phyloP scores from a whole-genome alignment of 1,284 basidiomycete genomes.

The Cryptococcus deneoformans region DNA sequence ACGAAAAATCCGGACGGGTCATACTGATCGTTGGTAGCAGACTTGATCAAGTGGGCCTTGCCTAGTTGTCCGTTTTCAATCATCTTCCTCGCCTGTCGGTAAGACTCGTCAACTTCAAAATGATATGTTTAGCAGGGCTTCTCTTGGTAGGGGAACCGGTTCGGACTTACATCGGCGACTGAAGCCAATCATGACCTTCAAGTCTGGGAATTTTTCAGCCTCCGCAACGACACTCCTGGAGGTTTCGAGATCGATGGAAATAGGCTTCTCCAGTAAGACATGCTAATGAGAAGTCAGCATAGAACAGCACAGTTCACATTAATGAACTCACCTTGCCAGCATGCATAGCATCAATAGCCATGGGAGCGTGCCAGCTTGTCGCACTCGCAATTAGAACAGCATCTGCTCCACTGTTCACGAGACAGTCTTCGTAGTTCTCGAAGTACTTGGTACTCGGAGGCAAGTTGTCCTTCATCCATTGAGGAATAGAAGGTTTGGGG shows the following conservation, averaged over 20 bases:
- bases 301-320: not conserved
- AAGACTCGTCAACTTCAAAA: slow-evolving; percentile 31
- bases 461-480: slow-evolving; percentile 12
- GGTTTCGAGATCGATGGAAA: slow-evolving; percentile 7
- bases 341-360: slow-evolving; percentile 17
- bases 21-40: slow-evolving; percentile 30
- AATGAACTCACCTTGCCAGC: slow-evolving; percentile 16
- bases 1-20: slow-evolving; percentile 38
- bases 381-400: slow-evolving; percentile 28
- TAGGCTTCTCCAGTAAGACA: slow-evolving; percentile 33
- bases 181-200: slow-evolving; percentile 39
- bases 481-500: slow-evolving; percentile 2
- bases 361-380: slow-evolving; percentile 20
- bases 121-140: not conserved
- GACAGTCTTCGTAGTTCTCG: slow-evolving; percentile 3
- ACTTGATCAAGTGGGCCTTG: slow-evolving; percentile 24
- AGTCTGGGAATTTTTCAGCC: slow-evolving; percentile 16
- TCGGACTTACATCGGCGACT: slow-evolving; percentile 29
- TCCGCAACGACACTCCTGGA: slow-evolving; percentile 25
- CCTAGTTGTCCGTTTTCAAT: slow-evolving; percentile 25
- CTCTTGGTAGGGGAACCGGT: not conserved
- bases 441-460: slow-evolving; percentile 6
- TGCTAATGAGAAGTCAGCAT: slow-evolving; percentile 16
- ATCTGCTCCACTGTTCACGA: slow-evolving; percentile 12
- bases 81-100: slow-evolving; percentile 16